These are phyloP conservation scores for Podila epigama DNA, from an alignment of 192 early-diverging fungal species.

Conservation along the genomic window DNA sequence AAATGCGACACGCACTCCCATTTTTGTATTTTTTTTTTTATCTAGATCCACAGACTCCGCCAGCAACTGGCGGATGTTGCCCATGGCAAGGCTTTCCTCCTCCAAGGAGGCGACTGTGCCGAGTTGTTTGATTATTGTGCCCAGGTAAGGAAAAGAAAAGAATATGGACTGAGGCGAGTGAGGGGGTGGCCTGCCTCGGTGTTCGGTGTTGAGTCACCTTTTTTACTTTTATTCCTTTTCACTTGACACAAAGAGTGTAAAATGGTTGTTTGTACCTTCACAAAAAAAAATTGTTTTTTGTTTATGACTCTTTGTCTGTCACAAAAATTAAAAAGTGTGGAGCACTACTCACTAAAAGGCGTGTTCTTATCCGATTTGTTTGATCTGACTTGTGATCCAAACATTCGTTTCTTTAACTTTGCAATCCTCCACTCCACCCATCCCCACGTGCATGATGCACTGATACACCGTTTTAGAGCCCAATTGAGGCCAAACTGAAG, in stretches of 20 bases:
- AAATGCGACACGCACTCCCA: neutral
- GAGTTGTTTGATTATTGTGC: constrained; percentile 97
- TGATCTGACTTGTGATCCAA: neutral
- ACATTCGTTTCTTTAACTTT: neutral
- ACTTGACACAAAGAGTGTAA: neutral
- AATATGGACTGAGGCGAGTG: neutral
- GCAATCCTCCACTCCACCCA: too few relatives aligned
- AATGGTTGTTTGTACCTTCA: neutral
- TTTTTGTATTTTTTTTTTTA: neutral
- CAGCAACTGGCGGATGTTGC: constrained; percentile 87
- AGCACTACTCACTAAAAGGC: too few relatives aligned
- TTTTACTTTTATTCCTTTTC: neutral
- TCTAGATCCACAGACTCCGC: constrained; percentile 79
- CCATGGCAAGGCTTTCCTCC: constrained; percentile 86
- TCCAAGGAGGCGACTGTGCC: constrained; percentile 98
- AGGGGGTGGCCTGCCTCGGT: too few relatives aligned
- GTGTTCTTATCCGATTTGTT: neutral
- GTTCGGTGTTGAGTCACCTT: too few relatives aligned
- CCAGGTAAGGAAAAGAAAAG: constrained; percentile 56
- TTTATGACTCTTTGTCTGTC: constrained; percentile 2
- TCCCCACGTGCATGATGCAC: too few relatives aligned
- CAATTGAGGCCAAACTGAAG: constrained; percentile 94
- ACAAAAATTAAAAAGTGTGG: too few relatives aligned
- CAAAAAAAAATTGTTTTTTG: neutral
- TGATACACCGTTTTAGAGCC: constrained; percentile 55